Base-by-base conservation (phyloP, 306 rosid genomes). In the Carpinus fangiana region DNA sequence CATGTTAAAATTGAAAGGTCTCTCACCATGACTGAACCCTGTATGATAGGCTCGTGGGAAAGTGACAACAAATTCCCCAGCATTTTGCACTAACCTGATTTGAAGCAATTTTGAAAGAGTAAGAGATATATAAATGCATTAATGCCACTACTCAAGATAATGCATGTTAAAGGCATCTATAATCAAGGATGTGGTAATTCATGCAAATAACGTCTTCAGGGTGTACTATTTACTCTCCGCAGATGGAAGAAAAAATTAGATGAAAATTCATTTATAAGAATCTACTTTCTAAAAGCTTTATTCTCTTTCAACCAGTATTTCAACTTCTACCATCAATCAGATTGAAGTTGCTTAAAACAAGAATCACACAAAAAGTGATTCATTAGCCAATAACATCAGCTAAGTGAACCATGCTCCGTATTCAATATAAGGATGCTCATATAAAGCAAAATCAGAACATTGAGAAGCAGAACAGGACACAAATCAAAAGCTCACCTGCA, bases 11-110 rank as follows among this genome's bases (percentile, higher is more conserved):
- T 67, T 51, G 55, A n/a, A 14, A 73, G 82, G 78, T 72, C 73
- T 34, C 90, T 87, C 88, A 96, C 99, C 99, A 83, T 91, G 99
- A 87, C 99, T 96, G 84, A 96, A 96, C 73, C 99, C 99, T 21
- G 98, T 85, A 87, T 96, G 99, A 83, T 96, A 96, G 67, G 99
- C 99, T 84, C 99, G 90, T 76, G 99, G 99, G 86, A 96, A 96
- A 43, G 99, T 96, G 83, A 96, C 99, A 79, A 96, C 99, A 89
- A 90, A 96, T 79, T 96, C 99, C 81, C 99, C 99, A 31, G 98
- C 89, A 88, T 96, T 93, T 88, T 96, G 99, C 78, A 96, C 98
- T 85, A 96, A 86, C 93, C 99, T 96, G 89, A 79, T 77, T 73
- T 50, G 76, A 85, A 67, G 57, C 55, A 86, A 82, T 74, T 12